Evolutionary conservation across 805 yeast genomes (phyloP).

Genomic region (Sungouiella blattae): DNA sequence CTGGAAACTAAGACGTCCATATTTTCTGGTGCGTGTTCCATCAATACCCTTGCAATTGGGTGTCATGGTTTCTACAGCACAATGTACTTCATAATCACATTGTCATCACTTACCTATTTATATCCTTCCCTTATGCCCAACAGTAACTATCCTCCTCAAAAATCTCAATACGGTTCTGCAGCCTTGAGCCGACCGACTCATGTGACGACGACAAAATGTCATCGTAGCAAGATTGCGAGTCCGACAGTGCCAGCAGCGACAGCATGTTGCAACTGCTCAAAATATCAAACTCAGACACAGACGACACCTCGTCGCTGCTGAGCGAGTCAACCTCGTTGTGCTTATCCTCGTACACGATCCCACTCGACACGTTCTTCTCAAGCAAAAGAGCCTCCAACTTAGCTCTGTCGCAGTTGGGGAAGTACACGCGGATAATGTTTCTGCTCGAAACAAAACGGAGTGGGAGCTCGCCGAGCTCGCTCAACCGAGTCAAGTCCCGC

Average conservation of each 20-base stretch:
- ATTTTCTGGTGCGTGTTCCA: no score
- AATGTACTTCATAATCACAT: no score
- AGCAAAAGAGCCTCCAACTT: constrained; percentile 54
- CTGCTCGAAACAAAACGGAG: constrained; percentile 43
- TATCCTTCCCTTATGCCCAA: constrained; percentile 10
- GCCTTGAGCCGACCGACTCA: constrained; percentile 7
- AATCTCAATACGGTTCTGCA: constrained; percentile 12
- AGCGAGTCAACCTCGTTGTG: constrained; percentile 6
- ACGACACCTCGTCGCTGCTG: constrained; percentile 7
- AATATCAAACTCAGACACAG: constrained; percentile 14
- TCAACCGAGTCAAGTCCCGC: constrained; percentile 40
- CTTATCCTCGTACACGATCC: constrained; percentile 42
- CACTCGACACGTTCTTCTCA: constrained; percentile 59
- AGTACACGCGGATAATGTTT: constrained; percentile 48
- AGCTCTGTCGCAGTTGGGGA: constrained; percentile 64
- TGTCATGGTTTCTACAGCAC: no score
- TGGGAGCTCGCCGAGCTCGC: constrained; percentile 67
- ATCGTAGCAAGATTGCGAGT: constrained; percentile 7
- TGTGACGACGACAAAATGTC: constrained; percentile 11
- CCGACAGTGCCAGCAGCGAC: constrained; percentile 14
- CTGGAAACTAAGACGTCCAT: no score
- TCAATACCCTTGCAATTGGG: no score
- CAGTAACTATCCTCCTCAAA: constrained; percentile 11
- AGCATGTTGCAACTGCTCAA: constrained; percentile 15
- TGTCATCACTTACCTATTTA: no score